These are phyloP conservation scores for Rhypophila decipiens DNA, from an alignment of 495 filamentous ascomycete genomes.

Conservation along the genomic window DNA sequence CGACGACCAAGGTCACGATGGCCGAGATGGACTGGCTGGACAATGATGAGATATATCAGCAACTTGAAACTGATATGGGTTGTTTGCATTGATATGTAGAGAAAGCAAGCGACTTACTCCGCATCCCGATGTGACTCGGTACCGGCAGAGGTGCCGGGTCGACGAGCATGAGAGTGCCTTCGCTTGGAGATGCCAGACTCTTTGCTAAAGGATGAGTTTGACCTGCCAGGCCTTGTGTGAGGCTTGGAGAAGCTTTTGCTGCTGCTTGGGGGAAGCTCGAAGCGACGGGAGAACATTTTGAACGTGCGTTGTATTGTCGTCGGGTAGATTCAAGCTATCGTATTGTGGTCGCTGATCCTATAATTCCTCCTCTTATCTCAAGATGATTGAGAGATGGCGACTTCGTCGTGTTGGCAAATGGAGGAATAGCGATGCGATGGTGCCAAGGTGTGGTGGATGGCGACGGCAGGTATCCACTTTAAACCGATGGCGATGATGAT, in stretches of 20 bases:
- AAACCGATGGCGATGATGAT: not conserved
- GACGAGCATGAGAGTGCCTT: conserved; percentile 28
- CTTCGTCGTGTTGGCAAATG: too few species aligned
- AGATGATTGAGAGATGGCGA: too few species aligned
- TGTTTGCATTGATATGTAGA: too few species aligned
- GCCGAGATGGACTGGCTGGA: conserved; percentile 56
- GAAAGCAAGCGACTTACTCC: conserved; percentile 24
- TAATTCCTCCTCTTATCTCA: not conserved
- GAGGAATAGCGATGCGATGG: too few species aligned
- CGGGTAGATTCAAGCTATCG: not conserved
- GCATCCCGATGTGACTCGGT: conserved; percentile 16
- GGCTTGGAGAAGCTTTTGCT: conserved; percentile 41
- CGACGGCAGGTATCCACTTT: too few species aligned
- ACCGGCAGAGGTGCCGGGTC: conserved; percentile 29
- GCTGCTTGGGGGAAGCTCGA: conserved; percentile 23
- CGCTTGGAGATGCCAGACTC: conserved; percentile 39
- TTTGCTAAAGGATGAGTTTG: conserved; percentile 41
- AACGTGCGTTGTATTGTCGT: not conserved
- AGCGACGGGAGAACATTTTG: conserved; percentile 40
- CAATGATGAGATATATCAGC: conserved; percentile 7
- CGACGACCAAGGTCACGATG: conserved; percentile 75
- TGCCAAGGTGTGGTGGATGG: too few species aligned
- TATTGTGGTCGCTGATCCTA: not conserved
- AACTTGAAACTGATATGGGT: not conserved
- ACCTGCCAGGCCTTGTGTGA: conserved; percentile 28